Percentiles rank a stretch among this genome's conserved stretches.
Conservation (phyloP, 2,329 filamentous ascomycete genomes). For the Aspergillus pseudoglaucus region DNA sequence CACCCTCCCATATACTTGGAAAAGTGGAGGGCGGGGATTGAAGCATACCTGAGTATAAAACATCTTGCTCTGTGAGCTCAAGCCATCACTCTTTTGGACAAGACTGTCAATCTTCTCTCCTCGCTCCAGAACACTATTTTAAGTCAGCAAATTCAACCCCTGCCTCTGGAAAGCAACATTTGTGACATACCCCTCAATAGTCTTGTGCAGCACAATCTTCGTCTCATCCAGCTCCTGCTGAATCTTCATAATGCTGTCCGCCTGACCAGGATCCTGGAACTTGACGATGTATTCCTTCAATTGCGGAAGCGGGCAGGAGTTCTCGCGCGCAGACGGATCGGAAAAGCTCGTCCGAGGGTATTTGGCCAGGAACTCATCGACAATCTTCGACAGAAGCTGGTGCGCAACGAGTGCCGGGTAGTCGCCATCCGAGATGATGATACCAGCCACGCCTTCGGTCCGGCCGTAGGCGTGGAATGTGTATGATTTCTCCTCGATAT, state of each 20-base stretch:
- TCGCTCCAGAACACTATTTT: conserved; percentile 57
- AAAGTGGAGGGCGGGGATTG: neutral
- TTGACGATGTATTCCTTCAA: conserved; percentile 71
- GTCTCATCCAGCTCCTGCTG: conserved; percentile 96
- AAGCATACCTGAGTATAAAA: conserved; percentile 71
- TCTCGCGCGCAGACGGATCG: conserved; percentile 42
- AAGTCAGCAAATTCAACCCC: neutral
- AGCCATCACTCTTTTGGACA: conserved; percentile 83
- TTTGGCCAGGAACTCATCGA: conserved; percentile 77
- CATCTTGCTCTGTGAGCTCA: conserved; percentile 93
- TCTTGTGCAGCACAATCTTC: conserved; percentile 95
- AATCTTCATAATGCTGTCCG: conserved; percentile 90
- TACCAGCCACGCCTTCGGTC: conserved; percentile 66
- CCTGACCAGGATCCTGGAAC: conserved; percentile 82
- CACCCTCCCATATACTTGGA: neutral
- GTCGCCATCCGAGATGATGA: conserved; percentile 70
- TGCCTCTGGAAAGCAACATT: neutral
- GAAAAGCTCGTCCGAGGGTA: conserved; percentile 66
- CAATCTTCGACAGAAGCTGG: conserved; percentile 75
- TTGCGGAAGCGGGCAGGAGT: conserved; percentile 57
- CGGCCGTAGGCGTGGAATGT: conserved; percentile 66
- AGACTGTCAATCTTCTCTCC: conserved; percentile 95
- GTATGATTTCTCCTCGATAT: conserved; percentile 56
- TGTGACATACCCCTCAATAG: conserved; percentile 57
- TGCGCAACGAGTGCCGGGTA: conserved; percentile 77